phyloP scores from a whole-genome alignment of 306 rosid species.

The Pterocarpus macrocarpus region DNA sequence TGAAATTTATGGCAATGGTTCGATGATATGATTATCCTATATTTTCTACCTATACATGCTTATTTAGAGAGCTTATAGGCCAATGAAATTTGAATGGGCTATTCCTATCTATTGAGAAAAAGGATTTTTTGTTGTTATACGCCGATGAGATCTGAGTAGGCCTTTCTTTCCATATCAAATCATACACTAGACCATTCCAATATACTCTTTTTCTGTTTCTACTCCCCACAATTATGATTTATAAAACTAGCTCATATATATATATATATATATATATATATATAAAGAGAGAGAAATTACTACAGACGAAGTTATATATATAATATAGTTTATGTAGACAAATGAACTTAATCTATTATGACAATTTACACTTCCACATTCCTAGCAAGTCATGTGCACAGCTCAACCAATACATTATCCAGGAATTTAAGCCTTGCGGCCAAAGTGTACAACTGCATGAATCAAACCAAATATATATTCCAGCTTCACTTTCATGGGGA shows the following conservation, averaged over 20 bases:
- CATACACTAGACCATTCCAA: neutral
- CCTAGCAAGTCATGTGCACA: neutral
- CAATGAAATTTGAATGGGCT: neutral
- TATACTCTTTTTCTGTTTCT: neutral
- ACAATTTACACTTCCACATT: conserved; percentile 11
- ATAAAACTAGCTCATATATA: neutral
- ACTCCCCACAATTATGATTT: neutral
- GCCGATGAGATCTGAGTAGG: neutral
- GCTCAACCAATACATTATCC: neutral
- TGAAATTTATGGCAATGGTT: conserved; percentile 30
- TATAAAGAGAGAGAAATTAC: too few relatives aligned
- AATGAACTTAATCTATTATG: neutral
- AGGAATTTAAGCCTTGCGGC: neutral
- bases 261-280: too few relatives aligned
- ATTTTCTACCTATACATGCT: neutral
- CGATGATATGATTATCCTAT: conserved; percentile 7
- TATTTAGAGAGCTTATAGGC: neutral
- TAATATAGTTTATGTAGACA: too few relatives aligned
- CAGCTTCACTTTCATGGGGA: conserved; percentile 32
- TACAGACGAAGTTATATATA: too few relatives aligned
- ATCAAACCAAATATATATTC: conserved; percentile 12
- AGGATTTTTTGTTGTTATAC: neutral
- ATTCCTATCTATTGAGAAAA: neutral
- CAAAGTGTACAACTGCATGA: neutral
- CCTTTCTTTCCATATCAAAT: conserved; percentile 3